Evolutionary conservation across 2,329 filamentous ascomycete species (phyloP).

Genomic region (Fusarium pseudograminearum): DNA sequence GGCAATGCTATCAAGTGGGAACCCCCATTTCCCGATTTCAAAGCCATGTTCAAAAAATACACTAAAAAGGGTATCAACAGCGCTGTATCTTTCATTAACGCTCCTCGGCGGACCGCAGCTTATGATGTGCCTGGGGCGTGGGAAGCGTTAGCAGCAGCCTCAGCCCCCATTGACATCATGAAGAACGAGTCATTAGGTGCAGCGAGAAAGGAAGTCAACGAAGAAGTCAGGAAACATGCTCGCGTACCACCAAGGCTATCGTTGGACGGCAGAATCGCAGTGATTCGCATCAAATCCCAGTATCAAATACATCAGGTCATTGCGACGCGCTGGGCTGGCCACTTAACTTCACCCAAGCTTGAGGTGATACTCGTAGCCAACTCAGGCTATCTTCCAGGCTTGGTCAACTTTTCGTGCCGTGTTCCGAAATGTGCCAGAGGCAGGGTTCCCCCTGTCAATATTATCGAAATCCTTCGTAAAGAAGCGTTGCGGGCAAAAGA

Average conservation of each 20-base stretch:
- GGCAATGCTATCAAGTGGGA: constrained; percentile 74
- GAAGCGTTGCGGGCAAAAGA: constrained; percentile 60
- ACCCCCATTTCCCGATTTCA: constrained; percentile 75
- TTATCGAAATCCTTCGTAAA: constrained; percentile 68
- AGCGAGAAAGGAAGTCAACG: constrained; percentile 68
- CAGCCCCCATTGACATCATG: constrained; percentile 64
- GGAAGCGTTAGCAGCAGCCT: constrained; percentile 65
- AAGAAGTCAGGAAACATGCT: constrained; percentile 71
- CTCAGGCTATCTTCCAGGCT: constrained; percentile 70
- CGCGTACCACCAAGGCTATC: constrained; percentile 74
- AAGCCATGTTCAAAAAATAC: constrained; percentile 67
- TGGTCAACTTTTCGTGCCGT: constrained; percentile 76
- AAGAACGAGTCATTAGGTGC: constrained; percentile 61
- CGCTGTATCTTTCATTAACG: constrained; percentile 73
- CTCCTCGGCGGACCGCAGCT: constrained; percentile 70
- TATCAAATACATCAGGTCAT: constrained; percentile 76
- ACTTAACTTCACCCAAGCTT: constrained; percentile 68
- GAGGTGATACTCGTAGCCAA: constrained; percentile 76
- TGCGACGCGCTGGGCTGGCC: constrained; percentile 74
- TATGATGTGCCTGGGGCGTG: constrained; percentile 72
- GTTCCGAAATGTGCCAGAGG: constrained; percentile 67
- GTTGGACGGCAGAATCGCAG: constrained; percentile 70
- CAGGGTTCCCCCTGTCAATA: constrained; percentile 69
- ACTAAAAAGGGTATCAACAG: constrained; percentile 73
- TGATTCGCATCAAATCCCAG: constrained; percentile 69